Percentiles rank a stretch among this genome's conserved stretches.
These are phyloP conservation scores for Fimicolochytrium jonesii DNA, from an alignment of 192 early-diverging fungal genomes.

Conservation along the genomic window DNA sequence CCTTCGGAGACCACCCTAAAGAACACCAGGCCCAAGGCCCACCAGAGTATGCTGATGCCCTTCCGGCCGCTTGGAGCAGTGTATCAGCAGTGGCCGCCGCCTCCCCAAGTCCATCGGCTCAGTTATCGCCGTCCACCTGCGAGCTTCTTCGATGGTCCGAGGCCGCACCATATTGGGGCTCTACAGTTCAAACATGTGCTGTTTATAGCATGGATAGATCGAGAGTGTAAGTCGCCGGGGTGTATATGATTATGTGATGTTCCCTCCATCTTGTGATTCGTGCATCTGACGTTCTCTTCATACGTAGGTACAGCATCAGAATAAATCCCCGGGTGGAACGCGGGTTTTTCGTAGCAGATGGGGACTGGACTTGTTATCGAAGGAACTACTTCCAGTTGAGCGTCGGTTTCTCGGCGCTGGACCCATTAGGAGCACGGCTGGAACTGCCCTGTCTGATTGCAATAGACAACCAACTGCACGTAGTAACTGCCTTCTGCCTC, in stretches of 20 bases:
- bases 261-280: not conserved
- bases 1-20: no score
- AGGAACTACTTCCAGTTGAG: constrained; percentile 92
- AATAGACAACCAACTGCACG: constrained; percentile 70
- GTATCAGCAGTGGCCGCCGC: no score
- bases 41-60: no score
- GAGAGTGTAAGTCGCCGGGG: constrained; percentile 15
- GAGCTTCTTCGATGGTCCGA: no score
- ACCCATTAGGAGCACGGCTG: constrained; percentile 35
- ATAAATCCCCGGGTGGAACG: constrained; percentile 81
- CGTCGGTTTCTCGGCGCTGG: constrained; percentile 66
- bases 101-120: no score
- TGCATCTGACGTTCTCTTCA: not conserved
- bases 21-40: no score
- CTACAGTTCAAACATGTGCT: constrained; percentile 8
- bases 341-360: constrained; percentile 84
- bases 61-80: no score
- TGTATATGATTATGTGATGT: no score
- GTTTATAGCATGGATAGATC: constrained; percentile 13
- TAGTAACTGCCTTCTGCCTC: constrained; percentile 64
- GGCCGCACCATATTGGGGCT: constrained; percentile 2
- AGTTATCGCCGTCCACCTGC: no score
- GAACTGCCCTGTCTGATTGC: constrained; percentile 67
- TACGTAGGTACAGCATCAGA: constrained; percentile 50
- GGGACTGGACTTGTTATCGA: constrained; percentile 92